Percentiles rank a stretch among this genome's conserved stretches.
Evolutionary conservation across 768 basidiomycete species (phyloP).

Genomic region (Serendipita indica): DNA sequence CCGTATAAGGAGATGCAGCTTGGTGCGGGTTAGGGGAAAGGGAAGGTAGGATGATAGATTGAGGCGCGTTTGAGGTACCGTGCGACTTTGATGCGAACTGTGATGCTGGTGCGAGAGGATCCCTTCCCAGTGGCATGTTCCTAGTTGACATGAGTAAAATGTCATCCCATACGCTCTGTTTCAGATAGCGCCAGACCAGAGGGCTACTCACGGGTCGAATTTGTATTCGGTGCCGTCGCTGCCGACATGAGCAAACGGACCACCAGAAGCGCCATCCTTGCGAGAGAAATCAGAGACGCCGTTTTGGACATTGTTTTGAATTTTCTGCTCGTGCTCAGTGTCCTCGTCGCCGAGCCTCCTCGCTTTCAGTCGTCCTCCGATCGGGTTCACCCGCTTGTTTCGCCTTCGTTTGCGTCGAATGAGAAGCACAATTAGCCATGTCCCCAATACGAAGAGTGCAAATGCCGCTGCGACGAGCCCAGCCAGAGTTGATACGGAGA

Average conservation of each 20-base stretch:
- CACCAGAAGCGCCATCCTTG: background rate
- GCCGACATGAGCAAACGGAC: background rate
- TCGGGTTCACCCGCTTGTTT: background rate
- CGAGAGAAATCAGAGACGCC: background rate
- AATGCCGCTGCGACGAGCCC: constrained; percentile 3
- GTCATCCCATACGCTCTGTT: background rate
- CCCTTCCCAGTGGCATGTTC: background rate
- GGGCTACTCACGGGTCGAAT: constrained; percentile 1
- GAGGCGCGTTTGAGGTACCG: background rate
- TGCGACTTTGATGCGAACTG: background rate
- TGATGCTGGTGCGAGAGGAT: background rate
- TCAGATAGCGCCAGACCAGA: background rate
- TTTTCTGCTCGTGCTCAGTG: background rate
- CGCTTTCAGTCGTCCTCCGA: background rate
- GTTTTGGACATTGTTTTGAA: background rate
- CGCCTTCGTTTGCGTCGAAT: background rate
- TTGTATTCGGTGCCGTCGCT: background rate
- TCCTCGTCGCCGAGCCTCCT: background rate
- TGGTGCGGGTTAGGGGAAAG: background rate
- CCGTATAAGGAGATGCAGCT: background rate
- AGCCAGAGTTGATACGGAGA: constrained; percentile 1
- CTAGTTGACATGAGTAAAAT: background rate
- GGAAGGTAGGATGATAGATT: constrained; percentile 6
- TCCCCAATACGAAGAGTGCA: background rate
- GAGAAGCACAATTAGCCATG: background rate